Evolutionary conservation across 352 stramenopile genomes (phyloP), one percentile per base, ranked within the genome.

Genomic region (Phytophthora capsici): DNA sequence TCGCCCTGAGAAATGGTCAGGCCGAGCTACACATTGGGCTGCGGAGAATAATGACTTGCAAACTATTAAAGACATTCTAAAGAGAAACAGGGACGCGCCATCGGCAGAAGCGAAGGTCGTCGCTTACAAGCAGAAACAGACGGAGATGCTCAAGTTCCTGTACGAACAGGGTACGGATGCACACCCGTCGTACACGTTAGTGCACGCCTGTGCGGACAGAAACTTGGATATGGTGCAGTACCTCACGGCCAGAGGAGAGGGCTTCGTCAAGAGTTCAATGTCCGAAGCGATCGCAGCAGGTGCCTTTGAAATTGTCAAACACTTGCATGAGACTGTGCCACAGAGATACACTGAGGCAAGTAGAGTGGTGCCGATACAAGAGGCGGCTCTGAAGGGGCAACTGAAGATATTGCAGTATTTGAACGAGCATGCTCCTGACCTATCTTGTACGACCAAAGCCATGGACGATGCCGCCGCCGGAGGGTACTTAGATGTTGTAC

Each of bases 231-330:
- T 71, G 66, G 75, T 85, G 40, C 61, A 74, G 50, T 90, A 80
- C 28, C 59, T 90, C 5, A 75, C 69, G 8, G 6, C 43, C 3
- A 73, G 68, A n/a, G 56, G 64, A 4, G 75, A 82, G 36, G 81
- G 81, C 7, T 90, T 90, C 37, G 65, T 84, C 45, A 86, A 88
- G 57, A 70, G 63, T 14, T 77, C 81, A 40, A 84, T 86, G 72
- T 79, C 66, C 4, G 77, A 78, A 28, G 78, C 78, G 1, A 69
- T 88, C 60, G 67, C 60, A 25, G 66, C 53, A 1, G 81, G 78
- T 0, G 57, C 78, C 34, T 43, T 90, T 43, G 74, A 80, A 16
- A 71, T 88, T 26, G 78, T 90, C 50, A 67, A 77, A 57, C 60
- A 84, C 43, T 50, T 90, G 20, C 72, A 87, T 38, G 59, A 84